phyloP scores from a whole-genome alignment of 129 eudicot species.

The Smallanthus sonchifolius region DNA sequence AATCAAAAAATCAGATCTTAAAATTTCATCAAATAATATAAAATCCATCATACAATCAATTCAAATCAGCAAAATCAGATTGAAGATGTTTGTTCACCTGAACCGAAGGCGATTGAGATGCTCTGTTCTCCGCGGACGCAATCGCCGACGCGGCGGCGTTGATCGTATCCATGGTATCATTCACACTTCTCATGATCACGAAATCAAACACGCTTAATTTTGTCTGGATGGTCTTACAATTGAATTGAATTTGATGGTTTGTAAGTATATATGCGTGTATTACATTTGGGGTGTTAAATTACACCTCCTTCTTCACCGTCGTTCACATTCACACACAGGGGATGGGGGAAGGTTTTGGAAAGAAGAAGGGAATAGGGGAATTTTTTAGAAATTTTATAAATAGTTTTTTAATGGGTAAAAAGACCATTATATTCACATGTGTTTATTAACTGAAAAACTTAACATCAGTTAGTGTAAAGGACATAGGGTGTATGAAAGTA shows the following conservation, averaged over 20 bases:
- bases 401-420: too few relatives aligned
- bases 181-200: conserved; percentile 27
- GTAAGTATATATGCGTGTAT: conserved; percentile 7
- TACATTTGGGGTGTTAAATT: conserved; percentile 58
- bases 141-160: conserved; percentile 56
- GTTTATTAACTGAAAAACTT: too few relatives aligned
- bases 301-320: too few relatives aligned
- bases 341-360: too few relatives aligned
- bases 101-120: conserved; percentile 28
- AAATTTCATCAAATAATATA: not conserved
- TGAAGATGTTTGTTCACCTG: conserved; percentile 23
- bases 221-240: not conserved
- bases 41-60: not conserved
- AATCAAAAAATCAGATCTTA: conserved; percentile 22
- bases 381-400: too few relatives aligned
- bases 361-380: too few relatives aligned
- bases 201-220: not conserved
- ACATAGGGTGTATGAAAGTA: too few relatives aligned
- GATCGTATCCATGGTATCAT: conserved; percentile 40
- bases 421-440: too few relatives aligned
- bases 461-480: too few relatives aligned
- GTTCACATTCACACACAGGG: too few relatives aligned
- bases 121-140: conserved; percentile 43
- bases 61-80: conserved; percentile 1
- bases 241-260: conserved; percentile 1